Evolutionary conservation across 2,329 filamentous ascomycete species (phyloP), one percentile per base, ranked within the genome.

Genomic region (Fusarium hainanense): DNA sequence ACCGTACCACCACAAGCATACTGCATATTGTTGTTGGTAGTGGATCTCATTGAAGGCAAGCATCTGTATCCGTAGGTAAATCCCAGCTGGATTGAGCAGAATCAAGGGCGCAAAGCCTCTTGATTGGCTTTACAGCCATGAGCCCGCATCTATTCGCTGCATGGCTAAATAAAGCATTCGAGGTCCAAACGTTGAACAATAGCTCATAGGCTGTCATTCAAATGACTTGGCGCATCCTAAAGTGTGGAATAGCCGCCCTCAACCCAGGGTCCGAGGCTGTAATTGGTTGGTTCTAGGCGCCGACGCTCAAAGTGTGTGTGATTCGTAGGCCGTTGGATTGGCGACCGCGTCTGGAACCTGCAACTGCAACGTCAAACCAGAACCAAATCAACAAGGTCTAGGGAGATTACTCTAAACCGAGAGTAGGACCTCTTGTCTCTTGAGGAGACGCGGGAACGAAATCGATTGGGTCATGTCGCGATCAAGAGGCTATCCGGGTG

Each of bases 241-340:
- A 46, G 79, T 79, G 65, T 79, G 75, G 74, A 76, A 79, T 80
- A 82, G 79, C 79, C 82, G 82, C 82, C 79, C 41, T 70, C 55
- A 14, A 34, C 50, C 37, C 47, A 58, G 25, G 58, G 57, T 56
- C 47, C 43, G 44, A 59, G n/a, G 41, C 48, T 58, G 32, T 72
- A 52, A 79, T 80, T 80, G 78, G 78, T 42, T 54, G 49, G 18
- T 37, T 42, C 47, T 79, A 75, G 57, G 76, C 78, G 77, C 77
- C 74, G 58, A 66, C 50, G 56, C 56, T 47, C 16, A 43, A 43
- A 54, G 52, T 49, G 54, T 28, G 55, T 68, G 63, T 77, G 74
- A 77, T 77, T 77, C 71, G 70, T 66, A 59, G 67, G 66, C 60
- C 64, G 16, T 50, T 50, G 73, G 62, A 71, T 75, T 73, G 71